These are phyloP conservation scores for Perkinsus olseni DNA, from an alignment of 169 alveolate genomes.

Conservation along the genomic window DNA sequence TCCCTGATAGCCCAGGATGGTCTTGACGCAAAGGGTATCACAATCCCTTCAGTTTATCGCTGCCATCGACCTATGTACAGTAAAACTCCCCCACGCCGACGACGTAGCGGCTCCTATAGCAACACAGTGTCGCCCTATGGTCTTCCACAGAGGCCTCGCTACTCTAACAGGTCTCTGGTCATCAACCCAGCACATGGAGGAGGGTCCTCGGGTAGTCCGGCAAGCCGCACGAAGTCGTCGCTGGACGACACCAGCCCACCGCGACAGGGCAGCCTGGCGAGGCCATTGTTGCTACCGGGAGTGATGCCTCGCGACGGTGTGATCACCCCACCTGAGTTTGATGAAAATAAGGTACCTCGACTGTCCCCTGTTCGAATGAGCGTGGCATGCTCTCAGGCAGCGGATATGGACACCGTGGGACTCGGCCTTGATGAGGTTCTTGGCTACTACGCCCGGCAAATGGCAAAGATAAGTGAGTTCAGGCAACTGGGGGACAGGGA, in stretches of 20 bases:
- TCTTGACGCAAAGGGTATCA: too few species aligned
- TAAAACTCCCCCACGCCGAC: background rate
- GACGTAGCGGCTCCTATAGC: background rate
- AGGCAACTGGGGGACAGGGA: background rate
- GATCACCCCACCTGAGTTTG: background rate
- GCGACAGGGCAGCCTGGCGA: background rate
- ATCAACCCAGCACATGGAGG: background rate
- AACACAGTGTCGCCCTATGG: background rate
- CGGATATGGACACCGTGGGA: background rate
- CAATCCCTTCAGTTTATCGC: background rate
- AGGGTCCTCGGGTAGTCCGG: background rate
- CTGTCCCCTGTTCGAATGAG: background rate
- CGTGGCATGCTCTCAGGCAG: background rate
- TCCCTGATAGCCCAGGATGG: too few species aligned
- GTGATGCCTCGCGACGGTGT: background rate
- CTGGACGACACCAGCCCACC: background rate
- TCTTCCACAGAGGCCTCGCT: background rate
- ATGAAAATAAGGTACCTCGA: background rate
- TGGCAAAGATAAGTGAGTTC: background rate
- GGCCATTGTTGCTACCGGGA: background rate
- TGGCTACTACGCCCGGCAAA: background rate
- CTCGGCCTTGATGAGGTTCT: background rate
- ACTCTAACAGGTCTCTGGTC: background rate
- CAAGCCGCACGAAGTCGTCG: background rate
- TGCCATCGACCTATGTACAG: background rate